Evolutionary conservation across 2,329 filamentous ascomycete genomes (phyloP).

Genomic region (Claviceps cyperi): DNA sequence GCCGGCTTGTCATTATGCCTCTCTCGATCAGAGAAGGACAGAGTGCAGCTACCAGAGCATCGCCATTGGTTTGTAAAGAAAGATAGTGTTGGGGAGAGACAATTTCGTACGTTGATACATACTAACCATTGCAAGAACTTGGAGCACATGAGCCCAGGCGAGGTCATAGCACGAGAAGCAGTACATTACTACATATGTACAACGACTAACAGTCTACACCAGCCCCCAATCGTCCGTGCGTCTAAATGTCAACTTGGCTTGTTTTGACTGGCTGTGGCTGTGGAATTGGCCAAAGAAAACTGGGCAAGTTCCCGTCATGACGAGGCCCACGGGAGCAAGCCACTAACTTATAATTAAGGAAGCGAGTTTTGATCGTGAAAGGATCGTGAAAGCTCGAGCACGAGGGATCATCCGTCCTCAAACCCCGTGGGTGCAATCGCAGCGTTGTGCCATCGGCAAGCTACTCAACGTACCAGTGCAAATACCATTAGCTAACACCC

Average conservation of each 20-base stretch:
- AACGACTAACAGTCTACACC: neutral
- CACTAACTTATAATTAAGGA: no score
- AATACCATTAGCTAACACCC: no score
- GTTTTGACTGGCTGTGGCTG: neutral
- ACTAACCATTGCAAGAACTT: no score
- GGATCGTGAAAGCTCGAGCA: neutral
- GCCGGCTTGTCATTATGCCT: neutral
- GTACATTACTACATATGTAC: no score
- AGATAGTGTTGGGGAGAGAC: no score
- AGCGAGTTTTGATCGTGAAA: neutral
- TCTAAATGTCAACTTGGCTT: no score
- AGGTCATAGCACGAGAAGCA: no score
- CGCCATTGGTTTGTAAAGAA: no score
- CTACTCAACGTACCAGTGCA: no score
- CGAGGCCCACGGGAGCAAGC: neutral
- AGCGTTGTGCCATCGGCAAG: no score
- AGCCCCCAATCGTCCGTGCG: neutral
- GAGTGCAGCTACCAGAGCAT: neutral
- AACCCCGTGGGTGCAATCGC: neutral
- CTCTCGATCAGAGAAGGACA: neutral
- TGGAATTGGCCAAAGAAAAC: neutral
- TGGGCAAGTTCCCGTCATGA: conserved; percentile 7
- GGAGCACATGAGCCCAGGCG: no score
- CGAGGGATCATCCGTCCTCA: neutral
- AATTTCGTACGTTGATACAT: no score